These are phyloP conservation scores for Platanus orientalis DNA, from an alignment of 164 flowering plant species.

Conservation along the genomic window DNA sequence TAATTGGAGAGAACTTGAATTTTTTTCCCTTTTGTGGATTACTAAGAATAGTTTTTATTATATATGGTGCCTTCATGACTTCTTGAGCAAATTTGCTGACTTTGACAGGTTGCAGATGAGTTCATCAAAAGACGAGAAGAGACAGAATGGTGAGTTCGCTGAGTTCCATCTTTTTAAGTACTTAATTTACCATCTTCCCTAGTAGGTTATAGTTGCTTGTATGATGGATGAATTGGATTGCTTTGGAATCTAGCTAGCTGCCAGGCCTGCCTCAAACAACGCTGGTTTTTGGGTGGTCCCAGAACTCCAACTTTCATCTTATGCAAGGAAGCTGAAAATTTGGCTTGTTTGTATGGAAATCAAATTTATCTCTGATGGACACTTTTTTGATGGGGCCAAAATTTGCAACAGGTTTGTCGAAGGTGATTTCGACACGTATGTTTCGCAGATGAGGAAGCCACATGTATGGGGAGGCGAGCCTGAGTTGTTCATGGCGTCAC, in stretches of 20 bases:
- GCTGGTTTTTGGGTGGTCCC: neutral
- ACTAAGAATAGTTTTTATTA: neutral
- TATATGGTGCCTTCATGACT: neutral
- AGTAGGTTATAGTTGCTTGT: neutral
- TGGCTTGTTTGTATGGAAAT: neutral
- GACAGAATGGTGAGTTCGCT: constrained; percentile 78
- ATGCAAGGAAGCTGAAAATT: neutral
- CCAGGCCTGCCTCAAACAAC: neutral
- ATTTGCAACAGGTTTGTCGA: constrained; percentile 71
- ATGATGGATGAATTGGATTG: neutral
- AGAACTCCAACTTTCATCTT: neutral
- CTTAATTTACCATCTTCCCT: neutral
- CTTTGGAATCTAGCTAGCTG: constrained; percentile 4
- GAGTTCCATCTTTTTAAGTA: neutral
- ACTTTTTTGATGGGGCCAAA: constrained; percentile 1
- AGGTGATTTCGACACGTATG: constrained; percentile 88
- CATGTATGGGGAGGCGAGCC: constrained; percentile 99
- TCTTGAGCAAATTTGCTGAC: neutral
- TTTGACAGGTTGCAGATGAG: constrained; percentile 88
- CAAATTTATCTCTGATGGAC: neutral
- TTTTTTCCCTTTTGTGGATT: neutral
- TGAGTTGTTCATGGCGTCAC: constrained; percentile 91
- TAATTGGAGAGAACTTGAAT: too few relatives aligned
- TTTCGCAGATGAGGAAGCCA: constrained; percentile 80
- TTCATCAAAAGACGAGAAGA: constrained; percentile 82